Percentiles rank a stretch among this genome's conserved stretches.
Evolutionary conservation across 2,329 filamentous ascomycete species (phyloP).

Genomic region (Hirsutella thompsonii): DNA sequence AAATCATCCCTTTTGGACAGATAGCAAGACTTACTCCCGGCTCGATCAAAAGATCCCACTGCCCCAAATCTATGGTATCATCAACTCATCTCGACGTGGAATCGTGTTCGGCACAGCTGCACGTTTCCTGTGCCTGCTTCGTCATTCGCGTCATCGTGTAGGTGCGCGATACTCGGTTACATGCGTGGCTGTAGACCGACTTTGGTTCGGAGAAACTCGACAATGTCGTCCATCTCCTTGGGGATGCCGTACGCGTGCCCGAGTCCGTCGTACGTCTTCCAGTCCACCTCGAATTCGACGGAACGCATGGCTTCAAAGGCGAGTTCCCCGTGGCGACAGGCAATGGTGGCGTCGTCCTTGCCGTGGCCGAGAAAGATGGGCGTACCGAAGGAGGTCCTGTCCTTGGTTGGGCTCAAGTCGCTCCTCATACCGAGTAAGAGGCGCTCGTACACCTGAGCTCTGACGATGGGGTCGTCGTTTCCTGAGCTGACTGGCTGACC

Average conservation of each 20-base stretch:
- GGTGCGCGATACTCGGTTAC: not conserved
- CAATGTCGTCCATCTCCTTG: conserved; percentile 29
- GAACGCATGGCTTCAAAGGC: conserved; percentile 13
- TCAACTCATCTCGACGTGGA: too few relatives aligned
- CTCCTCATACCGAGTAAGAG: conserved; percentile 15
- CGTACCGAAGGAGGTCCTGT: conserved; percentile 10
- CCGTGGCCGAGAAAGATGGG: conserved; percentile 32
- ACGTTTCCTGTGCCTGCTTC: too few relatives aligned
- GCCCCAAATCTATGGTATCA: too few relatives aligned
- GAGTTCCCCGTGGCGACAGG: conserved; percentile 15
- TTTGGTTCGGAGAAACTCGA: conserved; percentile 14
- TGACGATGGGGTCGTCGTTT: conserved; percentile 6
- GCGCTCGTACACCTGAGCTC: conserved; percentile 16
- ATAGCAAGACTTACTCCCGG: too few relatives aligned
- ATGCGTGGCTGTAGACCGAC: conserved; percentile 1
- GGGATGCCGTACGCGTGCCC: conserved; percentile 37
- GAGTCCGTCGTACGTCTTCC: conserved; percentile 20
- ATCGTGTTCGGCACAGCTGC: too few relatives aligned
- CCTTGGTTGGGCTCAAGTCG: conserved; percentile 5
- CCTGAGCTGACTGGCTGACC: not conserved
- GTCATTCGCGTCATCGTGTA: not conserved
- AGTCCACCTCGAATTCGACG: conserved; percentile 16
- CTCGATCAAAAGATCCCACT: too few relatives aligned
- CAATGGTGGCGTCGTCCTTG: conserved; percentile 23
- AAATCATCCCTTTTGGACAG: too few relatives aligned